These are phyloP conservation scores for Solanum tacnaense DNA, from an alignment of 257 asterid species.

Conservation along the genomic window DNA sequence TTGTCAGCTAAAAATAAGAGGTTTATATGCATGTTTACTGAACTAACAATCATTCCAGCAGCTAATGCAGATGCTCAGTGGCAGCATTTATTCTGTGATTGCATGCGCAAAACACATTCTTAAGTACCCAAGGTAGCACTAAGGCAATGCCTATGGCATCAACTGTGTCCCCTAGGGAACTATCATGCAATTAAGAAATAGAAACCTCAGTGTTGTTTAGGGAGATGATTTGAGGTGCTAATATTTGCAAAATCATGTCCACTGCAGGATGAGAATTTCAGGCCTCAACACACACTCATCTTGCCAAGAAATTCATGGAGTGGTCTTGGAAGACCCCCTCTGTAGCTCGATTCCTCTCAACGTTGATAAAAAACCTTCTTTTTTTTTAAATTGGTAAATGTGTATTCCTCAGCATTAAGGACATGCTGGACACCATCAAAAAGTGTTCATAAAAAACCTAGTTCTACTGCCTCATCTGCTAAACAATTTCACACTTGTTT, in stretches of 20 bases:
- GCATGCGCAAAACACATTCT: not conserved
- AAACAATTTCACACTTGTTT: not conserved
- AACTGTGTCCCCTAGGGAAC: not conserved
- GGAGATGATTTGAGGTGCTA: not conserved
- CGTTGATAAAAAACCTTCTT: not conserved
- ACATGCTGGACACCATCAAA: too few species aligned
- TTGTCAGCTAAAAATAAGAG: not conserved
- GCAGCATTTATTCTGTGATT: not conserved
- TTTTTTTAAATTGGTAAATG: too few species aligned
- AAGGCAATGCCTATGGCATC: not conserved
- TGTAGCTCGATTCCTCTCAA: not conserved
- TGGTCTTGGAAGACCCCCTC: not conserved
- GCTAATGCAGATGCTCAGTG: not conserved
- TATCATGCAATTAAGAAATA: not conserved
- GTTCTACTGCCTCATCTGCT: not conserved
- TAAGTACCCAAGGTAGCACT: not conserved
- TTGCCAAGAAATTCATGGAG: not conserved
- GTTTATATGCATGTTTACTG: not conserved
- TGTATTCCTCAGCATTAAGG: too few species aligned
- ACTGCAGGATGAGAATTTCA: too few species aligned
- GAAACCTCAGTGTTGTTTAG: not conserved
- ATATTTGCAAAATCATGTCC: not conserved
- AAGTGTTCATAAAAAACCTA: not conserved
- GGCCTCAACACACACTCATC: not conserved
- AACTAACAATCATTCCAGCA: not conserved